Conservation (phyloP, 225 moss, liverwort and hornwort species). For the Pseudoscleropodium purum region DNA sequence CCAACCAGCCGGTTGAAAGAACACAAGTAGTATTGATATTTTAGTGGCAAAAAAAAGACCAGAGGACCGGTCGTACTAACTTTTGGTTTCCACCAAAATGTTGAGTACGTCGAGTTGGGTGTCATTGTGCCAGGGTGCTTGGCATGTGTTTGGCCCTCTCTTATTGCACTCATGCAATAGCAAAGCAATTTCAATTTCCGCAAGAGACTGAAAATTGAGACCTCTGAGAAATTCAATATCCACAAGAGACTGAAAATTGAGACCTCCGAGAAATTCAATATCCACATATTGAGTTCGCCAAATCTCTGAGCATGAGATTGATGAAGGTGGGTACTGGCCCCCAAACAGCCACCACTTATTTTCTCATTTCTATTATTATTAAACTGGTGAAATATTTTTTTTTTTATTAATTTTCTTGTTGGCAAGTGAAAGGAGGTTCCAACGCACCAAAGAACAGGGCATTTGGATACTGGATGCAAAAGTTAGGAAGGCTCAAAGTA, state of each 20-base stretch:
- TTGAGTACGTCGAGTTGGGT: not conserved
- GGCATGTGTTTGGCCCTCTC: too few species aligned
- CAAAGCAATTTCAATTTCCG: not conserved
- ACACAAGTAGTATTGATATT: not conserved
- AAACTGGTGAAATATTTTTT: too few species aligned
- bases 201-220: not conserved
- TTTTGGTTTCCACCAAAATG: not conserved
- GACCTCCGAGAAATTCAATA: too few species aligned
- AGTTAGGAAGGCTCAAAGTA: not conserved
- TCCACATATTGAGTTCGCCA: not conserved
- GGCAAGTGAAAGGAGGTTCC: not conserved
- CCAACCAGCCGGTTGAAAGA: not conserved
- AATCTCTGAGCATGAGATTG: fast-evolving
- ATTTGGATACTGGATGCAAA: fast-evolving
- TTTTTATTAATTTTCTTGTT: not conserved
- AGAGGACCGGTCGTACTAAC: not conserved
- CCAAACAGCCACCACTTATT: not conserved
- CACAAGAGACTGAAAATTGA: not conserved
- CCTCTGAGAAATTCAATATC: too few species aligned
- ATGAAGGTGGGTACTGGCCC: not conserved
- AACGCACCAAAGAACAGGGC: fast-evolving
- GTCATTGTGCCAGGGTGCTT: not conserved
- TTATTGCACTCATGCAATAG: not conserved
- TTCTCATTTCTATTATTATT: not conserved
- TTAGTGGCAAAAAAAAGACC: too few species aligned